phyloP scores from a whole-genome alignment of 176 grass and related monocot species.

The Bolboschoenus planiculmis region DNA sequence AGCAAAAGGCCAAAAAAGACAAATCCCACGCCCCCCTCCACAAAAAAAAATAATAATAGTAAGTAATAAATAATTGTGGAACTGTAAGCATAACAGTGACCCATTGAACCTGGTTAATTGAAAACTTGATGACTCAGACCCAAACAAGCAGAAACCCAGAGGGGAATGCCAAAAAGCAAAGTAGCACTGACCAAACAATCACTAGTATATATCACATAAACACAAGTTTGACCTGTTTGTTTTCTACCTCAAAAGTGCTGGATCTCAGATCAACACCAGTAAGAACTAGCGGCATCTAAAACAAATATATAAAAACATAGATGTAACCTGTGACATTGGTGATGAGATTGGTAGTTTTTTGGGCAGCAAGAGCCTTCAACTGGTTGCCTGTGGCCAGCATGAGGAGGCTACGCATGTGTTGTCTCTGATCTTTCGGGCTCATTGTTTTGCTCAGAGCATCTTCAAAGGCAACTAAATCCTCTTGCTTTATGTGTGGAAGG shows the following conservation, averaged over 20 bases:
- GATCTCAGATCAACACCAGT: neutral
- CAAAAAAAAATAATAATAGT: too few relatives aligned
- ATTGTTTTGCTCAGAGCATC: conserved; percentile 81
- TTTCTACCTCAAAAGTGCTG: neutral
- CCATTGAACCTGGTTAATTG: neutral
- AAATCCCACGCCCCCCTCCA: too few relatives aligned
- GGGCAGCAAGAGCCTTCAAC: conserved; percentile 83
- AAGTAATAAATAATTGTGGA: too few relatives aligned
- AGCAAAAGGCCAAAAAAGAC: too few relatives aligned
- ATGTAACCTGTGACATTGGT: conserved; percentile 87
- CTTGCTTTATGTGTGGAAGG: conserved; percentile 56
- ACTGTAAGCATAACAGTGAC: neutral
- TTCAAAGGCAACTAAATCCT: conserved; percentile 85
- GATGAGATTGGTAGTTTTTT: conserved; percentile 77
- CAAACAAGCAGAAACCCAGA: neutral
- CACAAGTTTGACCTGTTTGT: neutral
- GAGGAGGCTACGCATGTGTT: conserved; percentile 85
- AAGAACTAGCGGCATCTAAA: neutral
- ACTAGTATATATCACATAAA: neutral
- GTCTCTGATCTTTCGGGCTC: conserved; percentile 88
- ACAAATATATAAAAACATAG: neutral
- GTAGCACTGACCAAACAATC: neutral
- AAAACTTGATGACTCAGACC: neutral
- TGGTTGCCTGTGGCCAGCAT: conserved; percentile 82
- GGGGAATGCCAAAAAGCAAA: neutral